Evolutionary conservation across 305 asterid species (phyloP).

Genomic region (Plantago lanceolata): DNA sequence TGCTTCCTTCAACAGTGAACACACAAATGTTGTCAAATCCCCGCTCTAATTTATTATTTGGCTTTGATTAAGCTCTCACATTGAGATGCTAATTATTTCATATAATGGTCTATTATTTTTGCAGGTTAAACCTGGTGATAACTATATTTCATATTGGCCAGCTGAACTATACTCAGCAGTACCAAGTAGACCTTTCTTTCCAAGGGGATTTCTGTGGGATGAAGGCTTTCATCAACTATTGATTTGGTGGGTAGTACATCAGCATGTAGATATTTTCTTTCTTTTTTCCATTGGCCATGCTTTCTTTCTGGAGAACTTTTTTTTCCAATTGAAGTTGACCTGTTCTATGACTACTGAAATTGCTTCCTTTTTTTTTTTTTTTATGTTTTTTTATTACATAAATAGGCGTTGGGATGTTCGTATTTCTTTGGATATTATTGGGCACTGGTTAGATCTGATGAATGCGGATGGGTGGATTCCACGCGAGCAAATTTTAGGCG

Average conservation of each 20-base stretch:
- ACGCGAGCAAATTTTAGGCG: constrained; percentile 94
- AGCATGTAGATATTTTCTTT: constrained; percentile 8
- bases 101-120: constrained; percentile 36
- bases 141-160: constrained; percentile 79
- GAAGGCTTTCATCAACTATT: constrained; percentile 97
- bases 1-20: not conserved
- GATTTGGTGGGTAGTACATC: constrained; percentile 58
- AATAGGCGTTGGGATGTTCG: constrained; percentile 93
- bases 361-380: constrained; percentile 26
- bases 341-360: constrained; percentile 14
- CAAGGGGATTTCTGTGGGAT: constrained; percentile 98
- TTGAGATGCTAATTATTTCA: constrained; percentile 43
- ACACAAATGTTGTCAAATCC: not conserved
- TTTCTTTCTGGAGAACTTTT: constrained; percentile 4
- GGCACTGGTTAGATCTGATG: constrained; percentile 98
- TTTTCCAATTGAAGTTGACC: constrained; percentile 9
- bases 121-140: constrained; percentile 58
- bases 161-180: constrained; percentile 96
- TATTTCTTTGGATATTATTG: constrained; percentile 80
- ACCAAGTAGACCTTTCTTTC: constrained; percentile 96
- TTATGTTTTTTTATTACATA: too few species aligned
- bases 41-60: constrained; percentile 11
- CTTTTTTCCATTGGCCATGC: constrained; percentile 3
- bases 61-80: constrained; percentile 14
- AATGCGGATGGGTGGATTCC: constrained; percentile 98